Conservation (phyloP, 345 rosid species). For the Eucalyptus erythrocorys region DNA sequence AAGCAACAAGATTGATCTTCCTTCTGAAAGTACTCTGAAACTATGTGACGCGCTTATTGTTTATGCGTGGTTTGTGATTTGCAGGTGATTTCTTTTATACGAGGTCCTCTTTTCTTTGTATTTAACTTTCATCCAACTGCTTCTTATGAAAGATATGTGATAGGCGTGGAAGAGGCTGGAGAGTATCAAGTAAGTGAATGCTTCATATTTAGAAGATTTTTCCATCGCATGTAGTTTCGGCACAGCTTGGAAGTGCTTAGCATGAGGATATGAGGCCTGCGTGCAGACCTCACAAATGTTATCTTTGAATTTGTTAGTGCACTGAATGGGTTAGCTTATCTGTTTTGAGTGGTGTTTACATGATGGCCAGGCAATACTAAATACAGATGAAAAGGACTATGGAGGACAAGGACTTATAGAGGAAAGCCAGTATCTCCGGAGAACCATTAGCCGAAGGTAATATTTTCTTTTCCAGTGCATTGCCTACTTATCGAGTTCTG, state of each 20-base stretch:
- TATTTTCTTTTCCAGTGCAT: not conserved
- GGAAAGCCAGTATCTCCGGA: conserved; percentile 52
- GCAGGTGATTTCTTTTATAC: conserved; percentile 69
- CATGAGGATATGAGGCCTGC: not conserved
- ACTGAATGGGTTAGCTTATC: not conserved
- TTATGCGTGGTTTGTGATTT: not conserved
- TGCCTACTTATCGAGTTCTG: not conserved
- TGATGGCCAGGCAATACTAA: conserved; percentile 47
- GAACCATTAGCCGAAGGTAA: conserved; percentile 60
- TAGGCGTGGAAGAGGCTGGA: conserved; percentile 96
- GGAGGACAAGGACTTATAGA: conserved; percentile 63
- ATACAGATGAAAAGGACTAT: conserved; percentile 69
- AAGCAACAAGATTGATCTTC: not conserved
- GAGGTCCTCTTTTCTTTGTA: conserved; percentile 85
- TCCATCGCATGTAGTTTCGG: not conserved
- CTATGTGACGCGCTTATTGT: not conserved
- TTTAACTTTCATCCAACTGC: conserved; percentile 87
- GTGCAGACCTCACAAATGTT: not conserved
- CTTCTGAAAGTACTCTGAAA: not conserved
- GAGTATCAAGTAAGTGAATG: conserved; percentile 60
- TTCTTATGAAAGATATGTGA: conserved; percentile 37
- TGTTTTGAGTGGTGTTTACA: not conserved
- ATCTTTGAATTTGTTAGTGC: not conserved
- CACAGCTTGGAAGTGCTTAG: not conserved
- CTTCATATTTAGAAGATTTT: not conserved